Evolutionary conservation across 108 stramenopile species (phyloP).

Genomic region (Cyclotella kingstonii): DNA sequence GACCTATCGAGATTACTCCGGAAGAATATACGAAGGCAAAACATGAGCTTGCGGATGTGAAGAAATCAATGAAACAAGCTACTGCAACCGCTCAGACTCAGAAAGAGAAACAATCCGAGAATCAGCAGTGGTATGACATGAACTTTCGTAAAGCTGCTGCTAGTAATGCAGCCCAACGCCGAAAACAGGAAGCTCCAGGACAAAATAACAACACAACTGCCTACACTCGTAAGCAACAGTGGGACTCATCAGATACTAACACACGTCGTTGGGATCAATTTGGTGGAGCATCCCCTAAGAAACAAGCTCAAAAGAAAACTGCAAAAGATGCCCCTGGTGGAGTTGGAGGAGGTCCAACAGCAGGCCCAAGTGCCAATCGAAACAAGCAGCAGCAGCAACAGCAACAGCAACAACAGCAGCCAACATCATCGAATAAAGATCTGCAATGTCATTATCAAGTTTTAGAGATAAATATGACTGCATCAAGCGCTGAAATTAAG

Average conservation of each 20-base stretch:
- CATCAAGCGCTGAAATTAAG: slow-evolving; percentile 68
- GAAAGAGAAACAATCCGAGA: slow-evolving; percentile 30
- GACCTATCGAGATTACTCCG: slow-evolving; percentile 57
- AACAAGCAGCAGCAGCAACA: slow-evolving; percentile 23
- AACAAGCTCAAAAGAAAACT: slow-evolving; percentile 7
- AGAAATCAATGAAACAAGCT: slow-evolving; percentile 45
- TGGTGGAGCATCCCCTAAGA: slow-evolving; percentile 37
- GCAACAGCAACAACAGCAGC: slow-evolving; percentile 14
- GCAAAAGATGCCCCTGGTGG: slow-evolving; percentile 17
- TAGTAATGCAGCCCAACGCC: slow-evolving; percentile 27
- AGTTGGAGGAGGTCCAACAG: slow-evolving; percentile 2
- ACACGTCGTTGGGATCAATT: slow-evolving; percentile 77
- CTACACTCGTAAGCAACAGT: slow-evolving; percentile 17
- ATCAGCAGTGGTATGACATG: slow-evolving; percentile 46
- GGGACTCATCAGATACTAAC: slow-evolving; percentile 17
- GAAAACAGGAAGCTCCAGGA: slow-evolving; percentile 28
- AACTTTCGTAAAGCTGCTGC: slow-evolving; percentile 44
- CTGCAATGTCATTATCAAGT: slow-evolving; percentile 55
- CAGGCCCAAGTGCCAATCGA: slow-evolving; percentile 2
- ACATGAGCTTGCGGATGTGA: slow-evolving; percentile 63
- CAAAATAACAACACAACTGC: slow-evolving; percentile 24
- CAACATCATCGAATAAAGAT: slow-evolving; percentile 6
- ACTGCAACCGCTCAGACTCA: slow-evolving; percentile 31
- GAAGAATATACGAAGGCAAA: slow-evolving; percentile 51
- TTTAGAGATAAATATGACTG: slow-evolving; percentile 51